Evolutionary conservation across 768 basidiomycete genomes (phyloP), one percentile per base, ranked within the genome.

Genomic region (Serendipita sp.): DNA sequence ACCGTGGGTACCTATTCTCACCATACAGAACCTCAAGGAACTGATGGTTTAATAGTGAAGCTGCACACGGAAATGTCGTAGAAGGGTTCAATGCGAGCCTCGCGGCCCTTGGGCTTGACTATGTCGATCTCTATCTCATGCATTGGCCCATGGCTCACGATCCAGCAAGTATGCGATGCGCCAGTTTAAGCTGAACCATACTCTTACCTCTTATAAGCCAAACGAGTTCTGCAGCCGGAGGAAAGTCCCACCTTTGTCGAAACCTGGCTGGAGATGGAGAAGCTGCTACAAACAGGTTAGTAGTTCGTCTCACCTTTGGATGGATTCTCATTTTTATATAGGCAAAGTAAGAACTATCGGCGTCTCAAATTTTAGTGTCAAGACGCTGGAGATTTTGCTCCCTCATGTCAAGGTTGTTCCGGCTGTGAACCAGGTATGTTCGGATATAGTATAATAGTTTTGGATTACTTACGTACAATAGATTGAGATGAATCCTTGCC

Each of bases 361-460:
- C 6, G 80, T 85, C n/a, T 80, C 80, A 43, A 83, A 83, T 71
- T 82, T 82, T 68, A 79, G 78, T 10, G 74, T 80, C 64, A 78
- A 78, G 69, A 78, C 74, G 10, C 71, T 75, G 29, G 64, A 65
- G 44, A 67, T 74, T 43, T 74, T 84, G 4, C 71, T 81, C 34
- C 72, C 77, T 43, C 74, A 76, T 23, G 77, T 75, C 66, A 78
- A 72, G 23, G 77, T 86, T 67, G 75, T 79, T n/a, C 85, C 87
- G 16, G 82, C 81, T 40, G 78, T 82, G 15, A 83, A 88, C 68
- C 87, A 88, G 71, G 79, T 85, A 82, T 84, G 73, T 18, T 15
- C 18, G 69, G 69, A 62, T 60, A 44, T 37, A 53, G 40, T 11
- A 33, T 5, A 60, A 31, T 36, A 36, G 44, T 62, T 44, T 31